A percentile compares a stretch with the other conserved stretches of the same genome.
Conservation (phyloP, 2,329 filamentous ascomycete species). For the Lojkania enalia region DNA sequence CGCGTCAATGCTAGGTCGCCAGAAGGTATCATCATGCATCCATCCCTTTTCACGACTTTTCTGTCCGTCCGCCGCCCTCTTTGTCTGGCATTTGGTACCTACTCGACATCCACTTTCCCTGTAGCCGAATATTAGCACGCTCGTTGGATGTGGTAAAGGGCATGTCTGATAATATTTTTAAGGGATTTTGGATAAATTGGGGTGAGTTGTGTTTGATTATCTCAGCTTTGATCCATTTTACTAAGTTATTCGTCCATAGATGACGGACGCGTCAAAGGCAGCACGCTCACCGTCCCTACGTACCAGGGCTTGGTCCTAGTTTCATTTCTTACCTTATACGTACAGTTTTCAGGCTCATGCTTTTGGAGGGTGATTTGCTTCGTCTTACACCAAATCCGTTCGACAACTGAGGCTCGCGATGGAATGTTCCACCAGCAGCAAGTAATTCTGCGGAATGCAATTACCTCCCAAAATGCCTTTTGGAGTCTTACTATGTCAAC, state of each 20-base stretch:
- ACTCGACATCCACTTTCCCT: too few species aligned
- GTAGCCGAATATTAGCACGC: too few species aligned
- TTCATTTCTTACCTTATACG: constrained; percentile 25
- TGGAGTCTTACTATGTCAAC: constrained; percentile 19
- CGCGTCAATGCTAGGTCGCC: too few species aligned
- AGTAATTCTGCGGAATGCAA: constrained; percentile 25
- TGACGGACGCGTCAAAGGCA: constrained; percentile 15
- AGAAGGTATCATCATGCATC: too few species aligned
- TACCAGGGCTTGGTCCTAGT: constrained; percentile 19
- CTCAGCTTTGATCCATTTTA: not conserved
- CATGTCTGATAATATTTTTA: constrained; percentile 6
- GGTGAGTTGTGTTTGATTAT: not conserved
- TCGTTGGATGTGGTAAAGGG: too few species aligned
- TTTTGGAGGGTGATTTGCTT: constrained; percentile 28
- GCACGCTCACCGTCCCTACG: constrained; percentile 22
- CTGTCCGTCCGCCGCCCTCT: too few species aligned
- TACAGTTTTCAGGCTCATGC: constrained; percentile 23
- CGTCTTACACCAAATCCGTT: constrained; percentile 22
- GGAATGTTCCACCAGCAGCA: constrained; percentile 29
- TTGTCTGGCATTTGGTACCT: too few species aligned
- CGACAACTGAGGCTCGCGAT: constrained; percentile 17
- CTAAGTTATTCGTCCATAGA: constrained; percentile 13
- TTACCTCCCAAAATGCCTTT: constrained; percentile 20
- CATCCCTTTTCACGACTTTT: too few species aligned
- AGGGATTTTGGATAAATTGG: constrained; percentile 10